Evolutionary conservation across 345 rosid genomes (phyloP), one percentile per base, ranked within the genome.

Genomic region (Trapa bicornis): DNA sequence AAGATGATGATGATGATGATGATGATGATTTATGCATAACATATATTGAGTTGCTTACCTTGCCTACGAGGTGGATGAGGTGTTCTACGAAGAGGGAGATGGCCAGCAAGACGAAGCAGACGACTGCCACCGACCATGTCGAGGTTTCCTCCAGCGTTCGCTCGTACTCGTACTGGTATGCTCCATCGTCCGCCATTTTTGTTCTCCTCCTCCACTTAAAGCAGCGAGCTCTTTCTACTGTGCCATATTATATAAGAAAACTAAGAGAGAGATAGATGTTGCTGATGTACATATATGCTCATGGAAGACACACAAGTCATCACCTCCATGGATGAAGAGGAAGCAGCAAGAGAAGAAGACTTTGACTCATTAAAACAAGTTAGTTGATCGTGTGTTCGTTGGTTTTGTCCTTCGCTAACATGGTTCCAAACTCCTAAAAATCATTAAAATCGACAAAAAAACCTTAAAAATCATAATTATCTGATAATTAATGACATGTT

Each of bases 61-160:
- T 72, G 37, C 53, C 75, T 12, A 67, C n/a, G 48, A 81, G 57
- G 74, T 93, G 97, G 68, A 90, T 71, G 67, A 76, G 48, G 66
- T 80, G 87, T 70, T 93, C 98, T 14, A 90, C 81, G 75, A 82
- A 14, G 69, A 93, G 82, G 42, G 98, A 93, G 64, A 90, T 76
- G 65, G 75, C 79, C 70, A 93, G 69, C 75, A 93, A 61, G 58
- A 79, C 89, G 66, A 88, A 81, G 74, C 87, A 88, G 54, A 93
- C 97, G 61, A 75, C 82, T 61, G 98, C 97, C 67, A 93, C 84
- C 37, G 97, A 92, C 98, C 98, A 93, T 10, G 98, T 93, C 39
- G 98, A 84, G 2, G 98, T 93, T 47, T 82, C 65, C 70, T 83
- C 87, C 61, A 93, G 41, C 47, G 88, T 62, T 32, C 87, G 71